Percentiles rank a stretch among this genome's conserved stretches.
These are phyloP conservation scores for Boletales sp. DNA, from an alignment of 768 basidiomycete genomes.

Conservation along the genomic window DNA sequence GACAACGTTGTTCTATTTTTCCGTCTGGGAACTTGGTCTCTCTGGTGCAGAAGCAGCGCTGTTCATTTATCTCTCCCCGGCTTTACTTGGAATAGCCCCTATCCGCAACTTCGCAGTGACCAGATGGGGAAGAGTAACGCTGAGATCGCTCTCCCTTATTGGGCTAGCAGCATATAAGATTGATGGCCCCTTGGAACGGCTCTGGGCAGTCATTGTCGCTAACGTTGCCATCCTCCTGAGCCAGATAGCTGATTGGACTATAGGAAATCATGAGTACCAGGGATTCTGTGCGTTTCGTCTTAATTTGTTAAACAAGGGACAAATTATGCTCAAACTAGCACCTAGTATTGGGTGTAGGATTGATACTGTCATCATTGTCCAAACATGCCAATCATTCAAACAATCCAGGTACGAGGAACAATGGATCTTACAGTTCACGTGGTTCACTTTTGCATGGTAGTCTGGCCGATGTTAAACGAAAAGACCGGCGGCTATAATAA, in stretches of 20 bases:
- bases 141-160: conserved; percentile 48
- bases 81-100: conserved; percentile 48
- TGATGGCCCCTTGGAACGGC: conserved; percentile 48
- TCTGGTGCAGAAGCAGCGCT: conserved; percentile 79
- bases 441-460: conserved; percentile 30
- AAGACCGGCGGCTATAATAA: conserved; percentile 69
- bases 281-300: conserved; percentile 39
- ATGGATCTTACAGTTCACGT: not conserved
- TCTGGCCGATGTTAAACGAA: conserved; percentile 76
- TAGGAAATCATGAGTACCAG: conserved; percentile 41
- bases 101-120: conserved; percentile 46
- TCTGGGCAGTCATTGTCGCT: conserved; percentile 55
- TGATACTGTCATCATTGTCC: conserved; percentile 61
- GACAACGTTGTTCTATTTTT: conserved; percentile 86
- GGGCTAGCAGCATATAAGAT: conserved; percentile 54
- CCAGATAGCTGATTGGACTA: conserved; percentile 53
- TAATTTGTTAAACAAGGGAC: not conserved
- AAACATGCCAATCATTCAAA: conserved; percentile 81
- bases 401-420: conserved; percentile 55
- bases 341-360: conserved; percentile 64
- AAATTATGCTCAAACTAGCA: not conserved
- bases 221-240: conserved; percentile 48
- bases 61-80: conserved; percentile 66
- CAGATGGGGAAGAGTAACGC: conserved; percentile 43
- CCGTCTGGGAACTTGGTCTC: conserved; percentile 85